phyloP scores from a whole-genome alignment of 495 filamentous ascomycete genomes.

The Elaphomyces granulatus region DNA sequence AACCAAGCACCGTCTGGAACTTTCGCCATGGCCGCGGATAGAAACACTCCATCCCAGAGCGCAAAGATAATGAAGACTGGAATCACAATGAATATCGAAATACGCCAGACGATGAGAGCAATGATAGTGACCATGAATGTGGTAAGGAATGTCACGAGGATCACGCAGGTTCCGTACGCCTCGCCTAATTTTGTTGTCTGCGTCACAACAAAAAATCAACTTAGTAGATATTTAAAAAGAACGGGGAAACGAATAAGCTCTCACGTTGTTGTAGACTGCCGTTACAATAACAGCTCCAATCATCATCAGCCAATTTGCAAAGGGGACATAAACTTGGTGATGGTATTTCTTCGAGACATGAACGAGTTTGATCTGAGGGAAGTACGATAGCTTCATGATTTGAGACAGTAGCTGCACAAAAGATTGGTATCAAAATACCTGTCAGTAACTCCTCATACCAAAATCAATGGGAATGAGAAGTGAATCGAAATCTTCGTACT shows the following conservation, averaged over 20 bases:
- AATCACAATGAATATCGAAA: constrained; percentile 41
- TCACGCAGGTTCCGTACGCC: constrained; percentile 53
- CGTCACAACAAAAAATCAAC: too few species aligned
- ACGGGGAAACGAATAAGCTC: too few species aligned
- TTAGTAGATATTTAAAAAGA: too few species aligned
- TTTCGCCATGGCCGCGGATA: constrained; percentile 52
- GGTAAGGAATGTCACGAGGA: constrained; percentile 60
- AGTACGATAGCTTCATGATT: constrained; percentile 61
- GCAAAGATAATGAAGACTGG: constrained; percentile 47
- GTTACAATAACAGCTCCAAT: constrained; percentile 60
- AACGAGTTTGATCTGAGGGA: constrained; percentile 54
- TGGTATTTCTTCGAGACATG: constrained; percentile 53
- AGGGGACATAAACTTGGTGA: constrained; percentile 57
- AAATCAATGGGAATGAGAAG: too few species aligned
- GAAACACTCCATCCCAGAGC: constrained; percentile 47
- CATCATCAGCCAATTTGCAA: constrained; percentile 62
- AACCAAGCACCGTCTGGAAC: constrained; percentile 65
- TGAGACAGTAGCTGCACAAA: constrained; percentile 52
- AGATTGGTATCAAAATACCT: too few species aligned
- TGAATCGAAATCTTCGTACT: too few species aligned
- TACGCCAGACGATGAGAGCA: constrained; percentile 51
- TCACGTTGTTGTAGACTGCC: constrained; percentile 53
- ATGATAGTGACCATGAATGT: constrained; percentile 56
- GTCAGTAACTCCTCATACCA: too few species aligned
- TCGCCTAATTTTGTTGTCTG: constrained; percentile 34